phyloP scores from a whole-genome alignment of 1,284 basidiomycete species.

The Amylostereum areolatum region DNA sequence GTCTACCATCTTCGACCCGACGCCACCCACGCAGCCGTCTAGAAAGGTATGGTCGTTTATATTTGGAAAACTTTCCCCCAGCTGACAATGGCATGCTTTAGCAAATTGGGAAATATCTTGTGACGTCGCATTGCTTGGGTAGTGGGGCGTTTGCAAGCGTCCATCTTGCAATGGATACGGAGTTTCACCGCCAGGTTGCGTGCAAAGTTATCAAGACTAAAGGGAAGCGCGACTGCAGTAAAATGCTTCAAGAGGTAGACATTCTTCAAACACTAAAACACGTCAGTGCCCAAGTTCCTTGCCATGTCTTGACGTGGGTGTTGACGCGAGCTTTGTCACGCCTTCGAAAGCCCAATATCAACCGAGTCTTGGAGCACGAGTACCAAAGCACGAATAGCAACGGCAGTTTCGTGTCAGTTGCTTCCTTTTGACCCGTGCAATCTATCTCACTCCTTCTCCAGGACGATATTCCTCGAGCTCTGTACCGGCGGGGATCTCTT shows the following conservation, averaged over 20 bases:
- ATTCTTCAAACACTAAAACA: constrained; percentile 67
- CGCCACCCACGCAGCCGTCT: constrained; percentile 44
- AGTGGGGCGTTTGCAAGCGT: constrained; percentile 79
- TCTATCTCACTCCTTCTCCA: constrained; percentile 18
- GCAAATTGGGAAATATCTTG: constrained; percentile 56
- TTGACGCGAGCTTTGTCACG: neutral
- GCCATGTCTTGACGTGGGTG: constrained; percentile 2
- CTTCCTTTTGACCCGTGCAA: constrained; percentile 2
- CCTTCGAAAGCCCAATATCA: constrained; percentile 69
- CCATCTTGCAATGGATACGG: constrained; percentile 64
- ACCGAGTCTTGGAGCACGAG: constrained; percentile 66
- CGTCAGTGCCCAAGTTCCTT: constrained; percentile 32
- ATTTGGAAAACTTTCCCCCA: constrained; percentile 26
- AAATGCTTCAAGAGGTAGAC: constrained; percentile 71
- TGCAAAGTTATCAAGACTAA: constrained; percentile 74
- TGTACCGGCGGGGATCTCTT: constrained; percentile 77
- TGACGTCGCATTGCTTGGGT: constrained; percentile 71
- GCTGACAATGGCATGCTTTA: constrained; percentile 15
- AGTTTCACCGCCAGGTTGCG: constrained; percentile 67
- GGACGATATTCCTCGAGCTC: constrained; percentile 72
- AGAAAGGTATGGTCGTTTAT: constrained; percentile 34
- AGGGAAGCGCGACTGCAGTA: constrained; percentile 42
- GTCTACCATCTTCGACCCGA: constrained; percentile 52
- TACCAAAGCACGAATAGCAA: constrained; percentile 29
- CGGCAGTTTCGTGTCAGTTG: constrained; percentile 50